These are phyloP conservation scores for Diaporthe destruens DNA, from an alignment of 2,329 filamentous ascomycete species.

Conservation along the genomic window DNA sequence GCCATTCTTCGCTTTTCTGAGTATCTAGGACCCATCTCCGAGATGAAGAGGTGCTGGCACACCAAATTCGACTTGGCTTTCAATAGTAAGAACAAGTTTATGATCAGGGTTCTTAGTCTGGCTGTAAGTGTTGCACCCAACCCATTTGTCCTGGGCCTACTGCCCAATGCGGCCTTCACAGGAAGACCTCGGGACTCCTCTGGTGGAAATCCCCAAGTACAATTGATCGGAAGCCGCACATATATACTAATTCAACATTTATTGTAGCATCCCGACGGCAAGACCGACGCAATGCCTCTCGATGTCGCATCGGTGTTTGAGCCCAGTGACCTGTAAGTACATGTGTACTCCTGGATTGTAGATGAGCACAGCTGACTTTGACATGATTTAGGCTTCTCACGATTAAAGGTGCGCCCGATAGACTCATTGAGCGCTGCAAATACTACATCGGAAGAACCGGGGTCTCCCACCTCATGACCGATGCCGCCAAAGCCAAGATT, in stretches of 20 bases:
- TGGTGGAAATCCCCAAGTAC: no score
- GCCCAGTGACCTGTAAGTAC: constrained; percentile 53
- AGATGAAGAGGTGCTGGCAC: constrained; percentile 73
- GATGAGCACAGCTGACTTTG: background rate
- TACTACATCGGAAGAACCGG: constrained; percentile 69
- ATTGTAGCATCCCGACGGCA: constrained; percentile 50
- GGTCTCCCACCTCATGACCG: constrained; percentile 62
- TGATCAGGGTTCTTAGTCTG: constrained; percentile 73
- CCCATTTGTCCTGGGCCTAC: no score
- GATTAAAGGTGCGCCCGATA: constrained; percentile 85
- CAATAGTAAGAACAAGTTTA: constrained; percentile 88
- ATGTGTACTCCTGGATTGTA: background rate
- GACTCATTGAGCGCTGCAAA: constrained; percentile 74
- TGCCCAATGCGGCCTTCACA: background rate
- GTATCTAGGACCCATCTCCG: constrained; percentile 68
- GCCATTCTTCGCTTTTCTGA: constrained; percentile 81
- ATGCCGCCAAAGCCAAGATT: constrained; percentile 58
- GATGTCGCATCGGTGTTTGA: constrained; percentile 52
- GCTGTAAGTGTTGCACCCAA: constrained; percentile 39
- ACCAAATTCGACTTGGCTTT: constrained; percentile 78
- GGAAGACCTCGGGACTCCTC: background rate
- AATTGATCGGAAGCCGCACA: background rate
- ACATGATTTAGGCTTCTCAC: constrained; percentile 64
- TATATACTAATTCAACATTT: background rate
- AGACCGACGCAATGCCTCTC: constrained; percentile 54